Evolutionary conservation across 2,329 filamentous ascomycete species (phyloP), one percentile per base, ranked within the genome.

Genomic region (Diaporthe destruens): DNA sequence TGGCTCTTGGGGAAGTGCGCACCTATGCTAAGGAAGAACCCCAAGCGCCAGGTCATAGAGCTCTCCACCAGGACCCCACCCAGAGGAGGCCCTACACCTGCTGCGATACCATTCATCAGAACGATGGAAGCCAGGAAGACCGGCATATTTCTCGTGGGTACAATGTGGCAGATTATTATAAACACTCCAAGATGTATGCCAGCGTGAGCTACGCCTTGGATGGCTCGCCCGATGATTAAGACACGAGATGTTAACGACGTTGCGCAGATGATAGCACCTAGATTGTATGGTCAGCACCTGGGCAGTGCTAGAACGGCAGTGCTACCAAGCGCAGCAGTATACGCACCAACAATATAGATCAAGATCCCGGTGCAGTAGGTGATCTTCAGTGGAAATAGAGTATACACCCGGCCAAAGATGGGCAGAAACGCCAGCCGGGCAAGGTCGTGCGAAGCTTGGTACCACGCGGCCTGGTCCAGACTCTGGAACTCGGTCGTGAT

Each of bases 401-500:
- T 51, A 9, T 65, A 65, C 2, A 65, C 42, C 1, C 61, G 61
- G 0, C 61, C 61, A 20, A 51, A 65, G 3, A 65, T 65, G 2
- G 61, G 61, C 29, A 65, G 44, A 5, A 65, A 65, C 6, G 61
- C 61, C 9, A 65, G 61, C 44, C 44, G 34, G 7, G 44, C 61
- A 9, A 65, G 61, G n/a, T 65, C 44, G 14, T 51, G 42, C 3
- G 61, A 51, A 8, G 61, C 44, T 4, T 65, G 61, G 11, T 73
- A 73, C 71, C 71, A 73, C 23, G 55, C 68, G 1, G 61, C 57
- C 11, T 73, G 54, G 25, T 47, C 68, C 3, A 73, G 56, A 2
- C 67, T 61, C 20, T 57, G 36, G 39, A 73, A 73, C 39, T 73
- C 71, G 57, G 29, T 51, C 11, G 71, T 69, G 29, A 73, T 73